Evolutionary conservation across 2,329 filamentous ascomycete species (phyloP), one percentile per base, ranked within the genome.

Genomic region (Cercospora janseana): DNA sequence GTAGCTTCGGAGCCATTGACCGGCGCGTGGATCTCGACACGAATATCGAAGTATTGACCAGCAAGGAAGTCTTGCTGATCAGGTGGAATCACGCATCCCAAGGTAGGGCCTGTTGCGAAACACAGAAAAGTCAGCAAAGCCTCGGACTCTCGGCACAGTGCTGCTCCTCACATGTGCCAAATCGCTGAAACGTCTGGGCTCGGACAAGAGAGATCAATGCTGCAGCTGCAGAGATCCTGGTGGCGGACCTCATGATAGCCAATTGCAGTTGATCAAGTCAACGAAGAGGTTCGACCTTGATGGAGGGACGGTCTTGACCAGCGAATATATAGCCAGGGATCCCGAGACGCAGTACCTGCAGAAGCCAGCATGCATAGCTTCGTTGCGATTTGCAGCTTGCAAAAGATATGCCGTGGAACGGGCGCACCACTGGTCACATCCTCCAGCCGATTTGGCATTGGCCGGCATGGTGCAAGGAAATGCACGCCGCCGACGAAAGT

Each of bases 41-140:
- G 84, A 56, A 94, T 83, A 66, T 93, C 88, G 64, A 93, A 93
- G 67, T 81, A 85, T 71, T 93, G 88, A 9, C 88, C 88, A 4
- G 88, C 83, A 1, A 94, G 78, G 72, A 93, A 93, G 63, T 93
- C 88, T 57, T 85, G 83, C 72, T 81, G 77, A 57, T 81, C 79
- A 15, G 79, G 79, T 41, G 79, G 79, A 49, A 81, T 76, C 49
- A 82, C 71, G 63, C 56, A 70, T 63, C 79, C 79, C 47, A 82
- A 66, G 4, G 72, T 75, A 24, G 79, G 79, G 62, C 79, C 81
- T 47, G n/a, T 75, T 71, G 55, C 77, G 78, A 21, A 81, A 68
- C 71, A 61, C 77, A 77, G 63, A 76, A 80, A 26, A n/a, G 75
- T 77, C 66, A 80, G 77, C 27, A 76, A 76, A 48, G 65, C 13